These are phyloP conservation scores for Fomitopsis betulina DNA, from an alignment of 1,284 basidiomycete species.

Conservation along the genomic window DNA sequence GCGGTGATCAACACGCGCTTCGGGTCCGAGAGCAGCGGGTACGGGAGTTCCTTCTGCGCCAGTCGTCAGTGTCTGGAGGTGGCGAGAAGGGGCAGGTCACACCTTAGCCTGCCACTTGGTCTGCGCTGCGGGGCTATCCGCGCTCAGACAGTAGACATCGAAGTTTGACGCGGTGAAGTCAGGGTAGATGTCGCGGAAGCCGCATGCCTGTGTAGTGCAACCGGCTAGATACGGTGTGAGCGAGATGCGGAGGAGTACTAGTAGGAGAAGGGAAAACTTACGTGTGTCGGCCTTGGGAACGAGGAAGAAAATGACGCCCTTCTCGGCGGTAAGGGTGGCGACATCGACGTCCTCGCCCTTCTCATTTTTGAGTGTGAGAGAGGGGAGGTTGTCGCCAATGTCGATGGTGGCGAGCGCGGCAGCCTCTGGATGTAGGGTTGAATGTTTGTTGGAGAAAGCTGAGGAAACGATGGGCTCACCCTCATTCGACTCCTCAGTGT, in stretches of 20 bases:
- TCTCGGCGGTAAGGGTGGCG: slow-evolving; percentile 55
- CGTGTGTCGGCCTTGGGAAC: slow-evolving; percentile 84
- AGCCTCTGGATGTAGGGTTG: neutral
- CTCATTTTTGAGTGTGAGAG: slow-evolving; percentile 74
- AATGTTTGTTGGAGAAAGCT: neutral
- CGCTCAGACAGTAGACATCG: slow-evolving; percentile 83
- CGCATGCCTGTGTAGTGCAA: slow-evolving; percentile 87
- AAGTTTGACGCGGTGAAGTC: slow-evolving; percentile 71
- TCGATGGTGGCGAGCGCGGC: slow-evolving; percentile 41
- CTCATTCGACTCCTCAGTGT: slow-evolving; percentile 4
- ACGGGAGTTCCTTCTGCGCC: slow-evolving; percentile 73
- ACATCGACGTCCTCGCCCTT: slow-evolving; percentile 69
- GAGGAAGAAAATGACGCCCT: slow-evolving; percentile 81
- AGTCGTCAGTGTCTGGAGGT: neutral
- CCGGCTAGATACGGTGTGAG: slow-evolving; percentile 48
- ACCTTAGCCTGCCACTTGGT: slow-evolving; percentile 83
- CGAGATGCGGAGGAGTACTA: neutral
- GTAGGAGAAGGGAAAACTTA: slow-evolving; percentile 32
- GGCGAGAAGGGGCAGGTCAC: slow-evolving; percentile 11
- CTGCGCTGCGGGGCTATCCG: slow-evolving; percentile 77
- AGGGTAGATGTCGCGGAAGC: slow-evolving; percentile 78
- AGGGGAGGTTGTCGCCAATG: slow-evolving; percentile 76
- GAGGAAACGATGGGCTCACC: neutral
- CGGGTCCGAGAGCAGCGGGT: slow-evolving; percentile 85
- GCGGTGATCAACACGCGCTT: slow-evolving; percentile 74